Conservation (phyloP, 805 yeast species). For the Candida patagonica region DNA sequence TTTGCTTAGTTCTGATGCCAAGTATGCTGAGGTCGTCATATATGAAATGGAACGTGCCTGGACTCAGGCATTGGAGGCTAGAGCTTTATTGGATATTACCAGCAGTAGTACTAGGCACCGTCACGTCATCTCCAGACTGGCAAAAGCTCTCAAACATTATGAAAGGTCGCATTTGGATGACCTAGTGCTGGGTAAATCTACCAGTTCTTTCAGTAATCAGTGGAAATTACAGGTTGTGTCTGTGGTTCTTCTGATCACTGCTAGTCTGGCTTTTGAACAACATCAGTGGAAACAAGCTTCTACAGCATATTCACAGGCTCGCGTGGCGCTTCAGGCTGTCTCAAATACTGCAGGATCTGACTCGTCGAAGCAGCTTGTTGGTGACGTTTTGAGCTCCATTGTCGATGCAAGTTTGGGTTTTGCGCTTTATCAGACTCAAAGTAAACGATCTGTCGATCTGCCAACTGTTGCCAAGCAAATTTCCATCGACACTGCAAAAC, state of each 20-base stretch:
- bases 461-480: conserved; percentile 39
- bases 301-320: conserved; percentile 46
- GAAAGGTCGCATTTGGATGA: conserved; percentile 24
- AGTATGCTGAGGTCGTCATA: conserved; percentile 51
- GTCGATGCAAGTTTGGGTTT: conserved; percentile 61
- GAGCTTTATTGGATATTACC: conserved; percentile 44
- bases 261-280: conserved; percentile 41
- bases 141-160: conserved; percentile 42
- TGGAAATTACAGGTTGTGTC: conserved; percentile 19
- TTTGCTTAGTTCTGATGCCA: conserved; percentile 41
- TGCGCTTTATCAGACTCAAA: conserved; percentile 37
- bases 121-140: conserved; percentile 55
- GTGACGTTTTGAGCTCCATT: conserved; percentile 46
- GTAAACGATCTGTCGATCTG: conserved; percentile 36
- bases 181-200: conserved; percentile 23
- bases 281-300: conserved; percentile 50
- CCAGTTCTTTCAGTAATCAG: conserved; percentile 12
- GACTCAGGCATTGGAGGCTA: conserved; percentile 57
- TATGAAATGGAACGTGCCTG: conserved; percentile 70
- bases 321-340: conserved; percentile 51
- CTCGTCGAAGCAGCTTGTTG: conserved; percentile 29
- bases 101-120: conserved; percentile 35
- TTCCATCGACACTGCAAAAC: conserved; percentile 29
- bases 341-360: conserved; percentile 19
- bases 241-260: conserved; percentile 40